A percentile compares a stretch with the other conserved stretches of the same genome.
phyloP scores from a whole-genome alignment of 2,329 filamentous ascomycete genomes.

The Pyrenophora graminea region DNA sequence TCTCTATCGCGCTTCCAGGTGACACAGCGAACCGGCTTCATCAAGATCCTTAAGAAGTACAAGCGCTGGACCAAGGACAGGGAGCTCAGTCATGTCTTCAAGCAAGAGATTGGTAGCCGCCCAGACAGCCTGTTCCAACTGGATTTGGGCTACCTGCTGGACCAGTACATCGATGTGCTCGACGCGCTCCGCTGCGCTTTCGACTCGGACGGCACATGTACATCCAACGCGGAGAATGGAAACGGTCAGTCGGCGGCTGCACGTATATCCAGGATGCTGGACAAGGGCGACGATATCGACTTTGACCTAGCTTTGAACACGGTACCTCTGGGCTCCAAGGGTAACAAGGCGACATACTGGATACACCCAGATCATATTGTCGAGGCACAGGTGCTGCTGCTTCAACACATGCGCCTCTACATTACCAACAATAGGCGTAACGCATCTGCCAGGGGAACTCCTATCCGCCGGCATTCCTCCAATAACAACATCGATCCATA shows the following conservation, averaged over 20 bases:
- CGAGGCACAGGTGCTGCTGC: slow-evolving; percentile 57
- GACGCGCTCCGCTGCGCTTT: slow-evolving; percentile 52
- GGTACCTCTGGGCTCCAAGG: slow-evolving; percentile 52
- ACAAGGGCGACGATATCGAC: slow-evolving; percentile 49
- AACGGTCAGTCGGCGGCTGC: slow-evolving; percentile 34
- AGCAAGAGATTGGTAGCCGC: slow-evolving; percentile 65
- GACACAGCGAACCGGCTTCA: slow-evolving; percentile 75
- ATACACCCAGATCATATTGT: slow-evolving; percentile 59
- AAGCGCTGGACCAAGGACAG: slow-evolving; percentile 82
- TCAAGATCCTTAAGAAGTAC: slow-evolving; percentile 86
- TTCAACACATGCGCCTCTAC: slow-evolving; percentile 54
- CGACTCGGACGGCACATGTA: slow-evolving; percentile 35
- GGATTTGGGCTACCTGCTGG: slow-evolving; percentile 61
- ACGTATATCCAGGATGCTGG: slow-evolving; percentile 47
- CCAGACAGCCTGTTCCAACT: slow-evolving; percentile 73
- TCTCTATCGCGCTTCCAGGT: slow-evolving; percentile 72
- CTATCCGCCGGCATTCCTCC: slow-evolving; percentile 33
- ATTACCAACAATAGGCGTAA: slow-evolving; percentile 27
- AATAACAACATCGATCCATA: slow-evolving; percentile 27
- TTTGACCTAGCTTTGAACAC: slow-evolving; percentile 57
- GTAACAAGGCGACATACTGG: slow-evolving; percentile 57
- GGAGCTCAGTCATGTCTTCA: slow-evolving; percentile 67
- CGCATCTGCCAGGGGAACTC: slow-evolving; percentile 27
- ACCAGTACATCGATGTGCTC: slow-evolving; percentile 55
- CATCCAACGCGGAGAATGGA: slow-evolving; percentile 14